Evolutionary conservation across 2,329 filamentous ascomycete species (phyloP).

Genomic region (Talaromyces sp.): DNA sequence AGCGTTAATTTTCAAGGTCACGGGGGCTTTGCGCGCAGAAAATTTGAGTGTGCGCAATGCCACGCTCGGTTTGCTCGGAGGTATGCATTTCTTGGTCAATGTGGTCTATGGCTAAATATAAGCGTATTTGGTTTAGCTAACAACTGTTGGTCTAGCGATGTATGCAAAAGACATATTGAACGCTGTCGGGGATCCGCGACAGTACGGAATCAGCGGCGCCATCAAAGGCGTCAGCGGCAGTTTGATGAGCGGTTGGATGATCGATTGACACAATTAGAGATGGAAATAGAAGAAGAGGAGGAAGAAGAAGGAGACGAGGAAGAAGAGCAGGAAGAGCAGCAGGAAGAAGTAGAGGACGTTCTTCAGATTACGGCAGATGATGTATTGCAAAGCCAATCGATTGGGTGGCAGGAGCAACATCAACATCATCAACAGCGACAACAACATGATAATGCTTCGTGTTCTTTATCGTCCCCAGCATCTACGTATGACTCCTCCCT

Average conservation of each 20-base stretch:
- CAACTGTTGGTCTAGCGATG: slow-evolving; percentile 6
- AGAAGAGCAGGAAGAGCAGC: too few species aligned
- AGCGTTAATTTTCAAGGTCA: slow-evolving; percentile 6
- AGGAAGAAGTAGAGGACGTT: too few species aligned
- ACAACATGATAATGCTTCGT: not conserved
- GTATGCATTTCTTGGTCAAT: not conserved
- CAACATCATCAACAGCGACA: too few species aligned
- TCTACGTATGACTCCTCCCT: not conserved
- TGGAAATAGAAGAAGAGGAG: too few species aligned
- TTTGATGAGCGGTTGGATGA: too few species aligned
- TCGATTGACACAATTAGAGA: too few species aligned
- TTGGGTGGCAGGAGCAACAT: not conserved
- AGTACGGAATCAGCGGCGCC: not conserved
- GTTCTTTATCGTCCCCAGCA: not conserved
- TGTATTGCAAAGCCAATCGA: not conserved
- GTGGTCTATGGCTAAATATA: not conserved
- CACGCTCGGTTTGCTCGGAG: slow-evolving; percentile 11
- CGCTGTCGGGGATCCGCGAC: slow-evolving; percentile 2
- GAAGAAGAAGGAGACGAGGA: too few species aligned
- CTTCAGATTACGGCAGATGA: too few species aligned
- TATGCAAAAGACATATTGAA: slow-evolving; percentile 9
- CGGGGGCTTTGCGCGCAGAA: slow-evolving; percentile 1
- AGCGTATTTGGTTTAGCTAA: not conserved
- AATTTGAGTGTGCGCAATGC: slow-evolving; percentile 7
- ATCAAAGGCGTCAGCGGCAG: not conserved